Conservation (phyloP, 1,284 basidiomycete species). For the Veloboletus limbatus region DNA sequence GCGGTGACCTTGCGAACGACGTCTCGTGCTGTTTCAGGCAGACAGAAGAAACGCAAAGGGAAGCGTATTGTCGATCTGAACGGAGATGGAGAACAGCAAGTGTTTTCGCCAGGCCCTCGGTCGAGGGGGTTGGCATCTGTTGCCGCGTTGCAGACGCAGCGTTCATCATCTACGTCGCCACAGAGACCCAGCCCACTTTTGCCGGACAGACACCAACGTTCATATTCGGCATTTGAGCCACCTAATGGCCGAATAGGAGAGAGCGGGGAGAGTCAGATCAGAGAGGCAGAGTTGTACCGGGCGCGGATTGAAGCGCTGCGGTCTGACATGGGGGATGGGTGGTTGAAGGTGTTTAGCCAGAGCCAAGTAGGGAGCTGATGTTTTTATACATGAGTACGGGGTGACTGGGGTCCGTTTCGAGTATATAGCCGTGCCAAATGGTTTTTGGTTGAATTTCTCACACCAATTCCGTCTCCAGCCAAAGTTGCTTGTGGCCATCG, state of each 20-base stretch:
- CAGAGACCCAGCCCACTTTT: conserved; percentile 36
- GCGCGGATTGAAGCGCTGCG: conserved; percentile 77
- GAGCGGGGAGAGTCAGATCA: conserved; percentile 26
- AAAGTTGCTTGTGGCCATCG: conserved; percentile 31
- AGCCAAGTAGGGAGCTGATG: conserved; percentile 42
- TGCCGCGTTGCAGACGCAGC: conserved; percentile 17
- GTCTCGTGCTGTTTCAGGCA: conserved; percentile 41
- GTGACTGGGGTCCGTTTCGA: conserved; percentile 33
- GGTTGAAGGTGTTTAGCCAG: conserved; percentile 81
- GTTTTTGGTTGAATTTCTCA: conserved; percentile 27
- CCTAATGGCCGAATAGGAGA: conserved; percentile 24
- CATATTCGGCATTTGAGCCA: conserved; percentile 55
- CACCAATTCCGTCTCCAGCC: conserved; percentile 26
- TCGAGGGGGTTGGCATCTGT: conserved; percentile 6
- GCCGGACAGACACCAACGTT: conserved; percentile 17
- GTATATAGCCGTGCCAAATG: conserved; percentile 10
- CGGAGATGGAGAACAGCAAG: conserved; percentile 34
- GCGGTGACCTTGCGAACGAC: conserved; percentile 40
- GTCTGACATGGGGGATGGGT: conserved; percentile 83
- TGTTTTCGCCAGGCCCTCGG: conserved; percentile 25
- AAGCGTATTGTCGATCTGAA: conserved; percentile 73
- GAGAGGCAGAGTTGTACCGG: conserved; percentile 66
- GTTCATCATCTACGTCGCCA: conserved; percentile 50
- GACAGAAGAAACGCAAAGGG: conserved; percentile 52
- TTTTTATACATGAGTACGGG: too few relatives aligned